Base-by-base conservation (phyloP, 2,329 filamentous ascomycete species). In the Neopestalotiopsis sp. region DNA sequence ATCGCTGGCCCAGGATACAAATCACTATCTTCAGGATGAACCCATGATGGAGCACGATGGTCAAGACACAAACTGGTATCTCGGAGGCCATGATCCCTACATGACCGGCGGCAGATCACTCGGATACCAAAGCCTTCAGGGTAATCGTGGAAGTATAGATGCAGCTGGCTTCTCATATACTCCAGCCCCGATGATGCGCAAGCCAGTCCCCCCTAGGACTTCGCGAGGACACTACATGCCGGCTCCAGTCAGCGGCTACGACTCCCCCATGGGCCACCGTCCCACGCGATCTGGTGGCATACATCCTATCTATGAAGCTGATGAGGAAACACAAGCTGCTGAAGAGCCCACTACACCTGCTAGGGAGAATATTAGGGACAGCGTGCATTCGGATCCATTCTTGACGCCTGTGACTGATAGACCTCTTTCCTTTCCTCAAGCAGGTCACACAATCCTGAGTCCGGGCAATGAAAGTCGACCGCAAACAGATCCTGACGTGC, bases 221-320 rank as follows among this genome's bases (percentile, higher is more conserved):
- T 80, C 79, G 0, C 77, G 78, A 64, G 82, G 82, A 0, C 73
- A 82, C 38, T 81, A 82, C 67, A 78, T 80, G 66, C 78, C 79
- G 1, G 74, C 78, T 3, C 75, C 77, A 0, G 71, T 73, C 17
- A 71, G 68, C 32, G 77, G 80, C 56, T 77, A 78, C 67, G 69
- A 70, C 67, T 68, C 72, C 42, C 63, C 69, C 76, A 10, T 73
- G 32, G 66, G 71, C 34, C 59, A 69, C 63, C 30, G 73, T 69
- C 67, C 74, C 59, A 70, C 70, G 67, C 76, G 69, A 24, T 64
- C 82, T 0, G 83, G 83, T 4, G 80, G 78, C 2, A 89, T 90
- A 71, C 86, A 89, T 70, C 88, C 88, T 0, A 90, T 90, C 69
- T 84, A 87, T 71, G 88, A 90, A 71, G 87, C 86, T 9, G 87